Percentiles rank a stretch among this genome's conserved stretches.
These are phyloP conservation scores for Fusarium falciforme DNA, from an alignment of 2,329 filamentous ascomycete species.

Conservation along the genomic window DNA sequence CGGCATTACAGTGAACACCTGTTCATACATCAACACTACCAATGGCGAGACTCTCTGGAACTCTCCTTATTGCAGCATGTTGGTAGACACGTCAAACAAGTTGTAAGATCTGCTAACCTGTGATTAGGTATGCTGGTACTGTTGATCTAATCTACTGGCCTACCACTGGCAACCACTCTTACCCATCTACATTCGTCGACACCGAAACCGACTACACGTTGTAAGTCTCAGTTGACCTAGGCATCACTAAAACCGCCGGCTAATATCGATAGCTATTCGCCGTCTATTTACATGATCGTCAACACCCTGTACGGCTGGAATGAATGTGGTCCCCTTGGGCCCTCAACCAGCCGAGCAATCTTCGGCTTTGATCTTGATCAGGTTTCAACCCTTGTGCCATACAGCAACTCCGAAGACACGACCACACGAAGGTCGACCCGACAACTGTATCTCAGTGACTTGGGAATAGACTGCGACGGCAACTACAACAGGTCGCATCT, in stretches of 20 bases:
- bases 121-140: not conserved
- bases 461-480: not conserved
- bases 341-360: not conserved
- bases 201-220: not conserved
- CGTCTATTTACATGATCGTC: not conserved
- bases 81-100: not conserved
- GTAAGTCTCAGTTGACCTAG: not conserved
- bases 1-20: not conserved
- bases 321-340: not conserved
- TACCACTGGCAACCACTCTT: not conserved
- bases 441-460: not conserved
- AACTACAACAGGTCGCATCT: not conserved
- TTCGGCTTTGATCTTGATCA: not conserved
- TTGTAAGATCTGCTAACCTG: not conserved
- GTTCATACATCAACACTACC: not conserved
- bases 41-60: not conserved
- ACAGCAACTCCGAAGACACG: not conserved
- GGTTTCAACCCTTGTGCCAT: not conserved
- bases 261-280: not conserved
- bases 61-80: not conserved
- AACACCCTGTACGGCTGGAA: not conserved
- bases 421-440: not conserved
- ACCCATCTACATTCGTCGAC: not conserved
- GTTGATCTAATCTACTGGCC: not conserved
- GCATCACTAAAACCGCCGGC: not conserved